Evolutionary conservation across 2,329 filamentous ascomycete species (phyloP), one percentile per base, ranked within the genome.

Genomic region (Fusarium acutatum): DNA sequence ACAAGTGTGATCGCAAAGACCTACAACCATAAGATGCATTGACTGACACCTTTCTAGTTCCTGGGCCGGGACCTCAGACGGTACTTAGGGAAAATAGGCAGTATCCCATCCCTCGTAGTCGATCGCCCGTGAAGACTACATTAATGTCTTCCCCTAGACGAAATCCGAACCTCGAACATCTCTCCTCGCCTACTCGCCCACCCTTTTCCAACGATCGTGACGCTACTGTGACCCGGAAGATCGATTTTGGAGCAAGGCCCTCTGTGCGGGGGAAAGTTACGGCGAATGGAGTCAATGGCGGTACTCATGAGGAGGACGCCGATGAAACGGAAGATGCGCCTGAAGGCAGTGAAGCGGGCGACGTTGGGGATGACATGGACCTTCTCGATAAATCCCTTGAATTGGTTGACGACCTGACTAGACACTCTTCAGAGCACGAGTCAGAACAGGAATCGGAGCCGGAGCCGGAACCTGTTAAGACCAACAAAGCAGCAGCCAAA

Each of bases 71-170:
- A 6, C 88, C 88, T 17, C 84, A 83, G 38, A 88, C 88, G 7
- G 80, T 88, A 37, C 84, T 89, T 58, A 87, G 85, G 73, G 85
- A 80, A 75, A 89, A 80, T 82, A 86, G 79, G 81, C 87, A 85
- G 52, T 81, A 83, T 24, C 83, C 88, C 75, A 73, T 87, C 15
- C 85, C 86, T 44, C 85, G 84, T 58, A 83, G 83, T 50, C 82
- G 84, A 64, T 93, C 91, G 6, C 92, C 92, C 3, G 85, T 88
- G 61, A 93, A 92, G 81, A 91, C 91, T 7, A 83, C 86, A 38
- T 84, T 90, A 32, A 83, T 85, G 18, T 89, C 88, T 5, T 92
- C 92, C 1, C 90, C 92, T 32, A 87, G 89, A 69, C 87, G 88
- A 63, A 90, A 90, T 74, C 89, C 88, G 9, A 87, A 87, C 53